phyloP scores from a whole-genome alignment of 345 rosid genomes.

The Hirschfeldia incana region DNA sequence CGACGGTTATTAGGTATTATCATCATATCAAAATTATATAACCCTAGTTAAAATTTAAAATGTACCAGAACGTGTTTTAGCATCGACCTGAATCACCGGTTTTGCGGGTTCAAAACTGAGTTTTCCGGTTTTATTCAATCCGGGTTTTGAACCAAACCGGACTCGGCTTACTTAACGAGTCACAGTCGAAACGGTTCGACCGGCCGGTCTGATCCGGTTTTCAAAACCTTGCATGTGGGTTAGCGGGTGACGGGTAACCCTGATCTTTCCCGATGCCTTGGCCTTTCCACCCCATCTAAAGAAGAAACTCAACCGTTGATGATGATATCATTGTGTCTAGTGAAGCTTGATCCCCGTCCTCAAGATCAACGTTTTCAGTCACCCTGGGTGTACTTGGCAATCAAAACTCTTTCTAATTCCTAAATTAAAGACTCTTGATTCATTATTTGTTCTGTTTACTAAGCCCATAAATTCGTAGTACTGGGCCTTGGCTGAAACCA shows the following conservation, averaged over 20 bases:
- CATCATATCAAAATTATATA: too few relatives aligned
- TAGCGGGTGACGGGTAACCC: constrained; percentile 35
- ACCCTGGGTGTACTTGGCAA: constrained; percentile 71
- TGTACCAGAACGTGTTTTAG: too few relatives aligned
- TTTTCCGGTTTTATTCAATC: too few relatives aligned
- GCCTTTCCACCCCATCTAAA: constrained; percentile 99
- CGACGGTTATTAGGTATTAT: too few relatives aligned
- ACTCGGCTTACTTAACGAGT: too few relatives aligned
- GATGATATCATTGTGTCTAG: constrained; percentile 72
- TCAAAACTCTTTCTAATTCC: constrained; percentile 72
- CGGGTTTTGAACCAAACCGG: too few relatives aligned
- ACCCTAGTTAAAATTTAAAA: too few relatives aligned
- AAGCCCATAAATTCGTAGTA: neutral
- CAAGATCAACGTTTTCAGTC: constrained; percentile 82
- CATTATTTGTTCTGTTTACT: neutral
- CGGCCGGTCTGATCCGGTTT: too few relatives aligned
- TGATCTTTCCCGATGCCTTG: constrained; percentile 95
- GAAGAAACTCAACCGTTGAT: constrained; percentile 86
- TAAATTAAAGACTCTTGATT: constrained; percentile 60
- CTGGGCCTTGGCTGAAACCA: constrained; percentile 8
- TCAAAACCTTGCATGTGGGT: too few relatives aligned
- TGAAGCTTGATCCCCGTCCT: constrained; percentile 85
- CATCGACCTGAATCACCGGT: too few relatives aligned
- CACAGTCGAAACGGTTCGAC: too few relatives aligned
- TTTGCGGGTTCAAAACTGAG: too few relatives aligned